Evolutionary conservation across 1,284 basidiomycete genomes (phyloP).

Genomic region (Pyrrhoderma noxium): DNA sequence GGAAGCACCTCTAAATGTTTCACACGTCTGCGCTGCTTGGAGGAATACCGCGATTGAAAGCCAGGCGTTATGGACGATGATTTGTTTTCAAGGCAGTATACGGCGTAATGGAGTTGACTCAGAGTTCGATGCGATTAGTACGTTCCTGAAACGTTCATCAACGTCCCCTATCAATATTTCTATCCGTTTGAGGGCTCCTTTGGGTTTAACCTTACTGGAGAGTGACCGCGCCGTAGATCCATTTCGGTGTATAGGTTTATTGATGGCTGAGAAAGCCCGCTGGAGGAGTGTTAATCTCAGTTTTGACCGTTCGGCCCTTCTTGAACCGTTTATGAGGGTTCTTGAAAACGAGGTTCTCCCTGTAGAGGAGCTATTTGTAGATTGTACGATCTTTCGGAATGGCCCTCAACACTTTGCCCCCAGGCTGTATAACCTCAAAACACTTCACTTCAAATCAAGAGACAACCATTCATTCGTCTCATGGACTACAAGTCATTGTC

Average conservation of each 20-base stretch:
- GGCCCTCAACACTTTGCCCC: background rate
- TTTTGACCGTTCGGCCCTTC: background rate
- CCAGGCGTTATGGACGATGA: background rate
- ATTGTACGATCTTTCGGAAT: background rate
- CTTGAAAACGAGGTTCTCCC: background rate
- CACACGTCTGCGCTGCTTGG: background rate
- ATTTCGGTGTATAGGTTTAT: background rate
- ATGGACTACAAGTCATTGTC: background rate
- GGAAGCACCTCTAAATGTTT: constrained; percentile 1
- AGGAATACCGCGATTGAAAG: background rate
- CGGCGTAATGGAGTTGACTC: background rate
- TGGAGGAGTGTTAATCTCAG: background rate
- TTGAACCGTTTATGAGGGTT: background rate
- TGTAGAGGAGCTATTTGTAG: background rate
- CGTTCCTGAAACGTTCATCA: background rate
- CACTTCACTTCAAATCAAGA: background rate
- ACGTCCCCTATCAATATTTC: background rate
- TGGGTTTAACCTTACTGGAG: background rate
- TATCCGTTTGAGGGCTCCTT: background rate
- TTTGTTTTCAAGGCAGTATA: background rate
- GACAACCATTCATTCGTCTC: background rate
- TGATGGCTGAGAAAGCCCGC: background rate
- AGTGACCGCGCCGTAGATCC: background rate
- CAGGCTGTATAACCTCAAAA: background rate
- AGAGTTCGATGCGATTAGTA: background rate